Base-by-base conservation (phyloP, 257 asterid genomes). In the Cordia subcordata region DNA sequence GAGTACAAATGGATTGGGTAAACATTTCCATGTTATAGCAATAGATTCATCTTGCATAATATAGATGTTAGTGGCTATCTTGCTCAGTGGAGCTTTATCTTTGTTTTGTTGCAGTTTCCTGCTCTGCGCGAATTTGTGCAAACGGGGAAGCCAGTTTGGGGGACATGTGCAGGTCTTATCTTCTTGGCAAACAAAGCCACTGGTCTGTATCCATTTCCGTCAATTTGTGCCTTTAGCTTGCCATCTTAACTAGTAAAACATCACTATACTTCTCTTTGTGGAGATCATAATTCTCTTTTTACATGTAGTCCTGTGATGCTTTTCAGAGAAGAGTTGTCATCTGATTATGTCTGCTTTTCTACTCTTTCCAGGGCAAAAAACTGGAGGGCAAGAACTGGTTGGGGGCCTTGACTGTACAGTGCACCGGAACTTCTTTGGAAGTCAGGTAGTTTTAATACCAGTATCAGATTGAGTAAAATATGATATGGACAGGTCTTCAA, bases 161-260 rank as follows among this genome's bases (percentile, higher is more conserved):
- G 99, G 58, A 93, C 99, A 17, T 93, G 99, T 66, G 99, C 99
- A 6, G 99, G 99, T 59, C 95, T 93, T 62, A 93, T 93, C 47
- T 93, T 93, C 68, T 63, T 93, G 80, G 97, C 99, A 14, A 77
- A 93, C 81, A 93, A 65, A 75, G 96, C 97, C 62, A 66, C 60
- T 53, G 99, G 99, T 93, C 52, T 46, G 76, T 66, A 49, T 62
- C 46, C 8, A 55, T 37, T 40, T 37, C 46, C 51, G 33, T 50
- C 21, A 13, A 5, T 52, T 63, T 64, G 14, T 9, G 9, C 11
- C 54, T 49, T 49, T 5, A 49, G 20, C 11, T n/a, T 49, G 11
- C 27, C 20, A 49, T 47, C 1, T n/a, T 49, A 10, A n/a, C 17
- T 49, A 0, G 6, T 47, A 8, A n/a, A n/a, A 15, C 22, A 12